A percentile compares a stretch with the other conserved stretches of the same genome.
Evolutionary conservation across 352 stramenopile genomes (phyloP).

Genomic region (Globisporangium barbulae): DNA sequence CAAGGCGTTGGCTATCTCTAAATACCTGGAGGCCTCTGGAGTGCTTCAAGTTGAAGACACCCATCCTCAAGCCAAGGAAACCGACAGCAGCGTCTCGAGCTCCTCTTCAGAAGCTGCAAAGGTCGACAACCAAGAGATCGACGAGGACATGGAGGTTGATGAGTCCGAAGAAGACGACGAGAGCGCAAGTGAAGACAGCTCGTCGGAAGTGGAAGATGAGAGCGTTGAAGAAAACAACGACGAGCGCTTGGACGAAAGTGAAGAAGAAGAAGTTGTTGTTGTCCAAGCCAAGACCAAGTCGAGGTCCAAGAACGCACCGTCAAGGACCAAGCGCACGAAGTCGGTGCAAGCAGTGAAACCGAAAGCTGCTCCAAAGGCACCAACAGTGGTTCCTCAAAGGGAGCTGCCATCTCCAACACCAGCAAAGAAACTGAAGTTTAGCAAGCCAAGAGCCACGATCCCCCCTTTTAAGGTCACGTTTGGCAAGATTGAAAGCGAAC

Average conservation of each 20-base stretch:
- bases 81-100: neutral
- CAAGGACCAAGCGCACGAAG: slow-evolving; percentile 10
- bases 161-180: slow-evolving; percentile 8
- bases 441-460: slow-evolving; percentile 19
- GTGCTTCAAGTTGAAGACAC: slow-evolving; percentile 8
- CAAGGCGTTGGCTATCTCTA: slow-evolving; percentile 56
- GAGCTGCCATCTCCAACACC: neutral
- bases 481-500: slow-evolving; percentile 56
- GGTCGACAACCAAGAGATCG: slow-evolving; percentile 7
- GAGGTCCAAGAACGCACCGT: neutral
- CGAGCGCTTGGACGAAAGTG: slow-evolving; percentile 9
- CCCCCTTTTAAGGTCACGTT: slow-evolving; percentile 59
- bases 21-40: slow-evolving; percentile 41
- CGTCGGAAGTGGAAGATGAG: slow-evolving; percentile 12
- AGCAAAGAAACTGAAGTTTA: slow-evolving; percentile 19
- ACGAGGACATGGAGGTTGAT: slow-evolving; percentile 25
- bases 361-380: neutral
- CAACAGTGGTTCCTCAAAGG: neutral
- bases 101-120: neutral
- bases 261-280: slow-evolving; percentile 10
- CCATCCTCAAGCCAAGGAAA: neutral
- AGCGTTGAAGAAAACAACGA: slow-evolving; percentile 12
- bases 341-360: slow-evolving; percentile 1
- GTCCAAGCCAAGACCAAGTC: neutral
- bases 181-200: slow-evolving; percentile 1